These are phyloP conservation scores for Leptodermis oblonga DNA, from an alignment of 257 asterid species.

Conservation along the genomic window DNA sequence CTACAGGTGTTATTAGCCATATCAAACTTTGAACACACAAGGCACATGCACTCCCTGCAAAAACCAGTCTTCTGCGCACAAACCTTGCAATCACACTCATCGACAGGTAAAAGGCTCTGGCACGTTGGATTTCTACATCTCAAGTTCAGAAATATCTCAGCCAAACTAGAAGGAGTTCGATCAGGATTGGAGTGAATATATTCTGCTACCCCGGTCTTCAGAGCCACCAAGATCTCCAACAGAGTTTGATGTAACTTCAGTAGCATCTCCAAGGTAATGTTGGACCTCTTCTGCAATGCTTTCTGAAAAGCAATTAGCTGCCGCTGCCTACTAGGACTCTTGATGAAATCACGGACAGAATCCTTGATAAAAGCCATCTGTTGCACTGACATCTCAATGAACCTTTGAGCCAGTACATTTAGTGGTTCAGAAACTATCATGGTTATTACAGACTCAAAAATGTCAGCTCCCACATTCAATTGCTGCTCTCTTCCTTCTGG, in stretches of 20 bases:
- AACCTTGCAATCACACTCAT: constrained; percentile 88
- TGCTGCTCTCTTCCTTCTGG: constrained; percentile 51
- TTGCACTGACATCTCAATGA: constrained; percentile 53
- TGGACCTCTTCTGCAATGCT: constrained; percentile 59
- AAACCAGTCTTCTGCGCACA: constrained; percentile 68
- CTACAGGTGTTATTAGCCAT: constrained; percentile 90
- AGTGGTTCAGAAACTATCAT: constrained; percentile 82
- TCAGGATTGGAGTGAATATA: constrained; percentile 50
- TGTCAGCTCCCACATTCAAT: constrained; percentile 52
- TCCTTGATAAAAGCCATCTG: constrained; percentile 59
- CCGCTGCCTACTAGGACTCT: constrained; percentile 61
- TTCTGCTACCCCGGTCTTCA: constrained; percentile 77
- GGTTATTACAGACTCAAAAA: constrained; percentile 68
- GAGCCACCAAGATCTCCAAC: constrained; percentile 79
- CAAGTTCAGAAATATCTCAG: constrained; percentile 71
- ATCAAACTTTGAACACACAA: constrained; percentile 92
- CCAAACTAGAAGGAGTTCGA: constrained; percentile 55
- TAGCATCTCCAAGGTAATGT: constrained; percentile 58
- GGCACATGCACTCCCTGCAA: constrained; percentile 97
- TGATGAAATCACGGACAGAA: constrained; percentile 58
- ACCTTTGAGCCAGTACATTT: constrained; percentile 49
- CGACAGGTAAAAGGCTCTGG: constrained; percentile 71
- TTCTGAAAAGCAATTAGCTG: constrained; percentile 77
- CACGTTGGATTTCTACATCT: constrained; percentile 77
- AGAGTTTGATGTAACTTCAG: constrained; percentile 55